Evolutionary conservation across 257 asterid species (phyloP), one percentile per base, ranked within the genome.

Genomic region (Solanum microdontum): DNA sequence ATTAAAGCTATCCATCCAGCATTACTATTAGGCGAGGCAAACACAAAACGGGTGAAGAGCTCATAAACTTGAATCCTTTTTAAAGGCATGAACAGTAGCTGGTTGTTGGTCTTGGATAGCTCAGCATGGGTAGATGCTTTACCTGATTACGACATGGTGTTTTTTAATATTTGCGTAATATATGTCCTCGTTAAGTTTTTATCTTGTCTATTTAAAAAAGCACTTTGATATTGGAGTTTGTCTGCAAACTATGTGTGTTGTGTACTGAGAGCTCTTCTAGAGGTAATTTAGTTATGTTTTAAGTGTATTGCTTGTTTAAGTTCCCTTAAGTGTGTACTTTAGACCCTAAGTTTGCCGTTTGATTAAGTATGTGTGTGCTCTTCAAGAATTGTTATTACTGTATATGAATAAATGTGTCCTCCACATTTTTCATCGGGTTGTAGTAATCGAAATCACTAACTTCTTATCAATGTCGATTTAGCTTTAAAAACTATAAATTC

Each of bases 81-180:
- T 87, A 9, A 72, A 83, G 76, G 75, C 79, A 77, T 82, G 24
- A 28, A 70, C 28, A 48, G 39, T 17, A 43, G 51, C 48, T 72
- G 66, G 34, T 76, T 83, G 89, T 72, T 90, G 87, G 84, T 83
- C 86, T 26, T 88, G 85, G 91, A 79, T 45, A 86, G 93, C 89
- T 10, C 39, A 51, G 87, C 89, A 88, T 74, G 88, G 79, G 87
- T 89, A 85, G 92, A 83, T 75, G 84, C 73, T 69, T 51, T 89
- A 69, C 24, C 73, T 87, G 15, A 58, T 82, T 60, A 73, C 77
- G 45, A 23, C 36, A 69, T 83, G 86, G 84, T 89, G 88, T 70
- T 26, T 74, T 12, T 12, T 60, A 15, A 24, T 60, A 70, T 79
- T 87, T 83, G 13, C 37, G 80, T 89, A 77, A 87, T 89, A 84